A percentile compares a stretch with the other conserved stretches of the same genome.
phyloP scores from a whole-genome alignment of 2,329 filamentous ascomycete species.

The Talaromyces sp. region DNA sequence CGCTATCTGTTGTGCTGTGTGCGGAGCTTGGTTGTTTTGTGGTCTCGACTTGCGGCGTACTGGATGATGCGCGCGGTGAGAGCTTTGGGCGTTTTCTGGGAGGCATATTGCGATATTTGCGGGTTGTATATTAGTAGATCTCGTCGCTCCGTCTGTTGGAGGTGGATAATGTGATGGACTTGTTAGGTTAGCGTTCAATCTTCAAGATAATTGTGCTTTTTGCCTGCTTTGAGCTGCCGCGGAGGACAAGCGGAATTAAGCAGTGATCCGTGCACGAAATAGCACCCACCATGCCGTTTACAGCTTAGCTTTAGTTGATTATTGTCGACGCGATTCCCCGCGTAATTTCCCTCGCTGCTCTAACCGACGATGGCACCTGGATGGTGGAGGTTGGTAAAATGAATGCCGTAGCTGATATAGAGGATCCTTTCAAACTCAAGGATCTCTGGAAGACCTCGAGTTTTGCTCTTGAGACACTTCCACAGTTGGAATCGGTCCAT shows the following conservation, averaged over 20 bases:
- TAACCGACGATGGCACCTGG: neutral
- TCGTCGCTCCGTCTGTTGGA: neutral
- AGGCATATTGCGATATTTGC: conserved; percentile 31
- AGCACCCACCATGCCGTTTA: conserved; percentile 19
- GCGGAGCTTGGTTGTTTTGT: conserved; percentile 29
- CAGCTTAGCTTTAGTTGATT: conserved; percentile 18
- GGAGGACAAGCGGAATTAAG: conserved; percentile 26
- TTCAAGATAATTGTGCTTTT: too few relatives aligned
- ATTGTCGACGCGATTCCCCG: conserved; percentile 11
- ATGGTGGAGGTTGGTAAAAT: conserved; percentile 12
- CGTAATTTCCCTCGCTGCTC: neutral
- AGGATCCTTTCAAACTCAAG: conserved; percentile 36
- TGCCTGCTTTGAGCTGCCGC: too few relatives aligned
- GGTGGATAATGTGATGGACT: neutral
- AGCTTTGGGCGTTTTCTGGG: conserved; percentile 62
- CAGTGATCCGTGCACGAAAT: conserved; percentile 27
- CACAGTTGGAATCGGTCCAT: conserved; percentile 34
- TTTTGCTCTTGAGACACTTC: conserved; percentile 37
- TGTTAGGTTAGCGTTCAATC: neutral
- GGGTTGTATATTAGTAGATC: neutral
- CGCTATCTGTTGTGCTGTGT: conserved; percentile 29
- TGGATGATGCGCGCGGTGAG: conserved; percentile 33
- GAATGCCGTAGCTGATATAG: conserved; percentile 19
- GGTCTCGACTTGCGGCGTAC: conserved; percentile 29
- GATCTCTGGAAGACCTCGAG: conserved; percentile 38